Conservation (phyloP, 495 filamentous ascomycete species). For the Oidiodendron maius region DNA sequence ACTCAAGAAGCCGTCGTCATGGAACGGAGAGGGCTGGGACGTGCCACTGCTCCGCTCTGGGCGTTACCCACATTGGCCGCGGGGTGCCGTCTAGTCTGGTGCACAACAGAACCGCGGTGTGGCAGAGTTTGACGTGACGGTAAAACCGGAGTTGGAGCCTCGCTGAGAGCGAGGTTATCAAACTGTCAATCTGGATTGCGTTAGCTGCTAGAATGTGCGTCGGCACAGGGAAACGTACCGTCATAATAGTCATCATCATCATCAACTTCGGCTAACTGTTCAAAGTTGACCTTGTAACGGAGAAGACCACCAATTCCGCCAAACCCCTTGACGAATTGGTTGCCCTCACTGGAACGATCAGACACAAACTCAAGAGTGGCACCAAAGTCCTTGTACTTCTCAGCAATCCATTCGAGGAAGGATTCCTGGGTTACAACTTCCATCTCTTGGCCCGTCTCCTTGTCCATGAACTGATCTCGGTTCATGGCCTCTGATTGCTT, state of each 20-base stretch:
- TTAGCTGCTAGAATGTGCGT: slow-evolving; percentile 18
- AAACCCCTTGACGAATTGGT: slow-evolving; percentile 99
- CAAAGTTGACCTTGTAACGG: slow-evolving; percentile 99
- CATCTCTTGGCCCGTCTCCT: slow-evolving; percentile 94
- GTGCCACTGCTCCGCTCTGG: slow-evolving; percentile 11
- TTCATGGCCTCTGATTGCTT: slow-evolving; percentile 72
- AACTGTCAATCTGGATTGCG: slow-evolving; percentile 75
- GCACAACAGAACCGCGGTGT: slow-evolving; percentile 31
- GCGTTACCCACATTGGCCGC: slow-evolving; percentile 29
- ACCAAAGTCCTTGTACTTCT: slow-evolving; percentile 96
- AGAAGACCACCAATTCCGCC: slow-evolving; percentile 96
- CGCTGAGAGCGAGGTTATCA: slow-evolving; percentile 81
- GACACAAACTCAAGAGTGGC: slow-evolving; percentile 97
- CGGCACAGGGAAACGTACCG: slow-evolving; percentile 41
- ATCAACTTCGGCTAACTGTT: slow-evolving; percentile 89
- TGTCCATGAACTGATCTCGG: slow-evolving; percentile 86
- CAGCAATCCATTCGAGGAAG: slow-evolving; percentile 98
- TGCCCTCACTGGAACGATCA: slow-evolving; percentile 92
- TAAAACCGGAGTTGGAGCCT: slow-evolving; percentile 76
- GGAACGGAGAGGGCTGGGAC: slow-evolving; percentile 53
- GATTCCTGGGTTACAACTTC: slow-evolving; percentile 77
- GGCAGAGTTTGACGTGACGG: slow-evolving; percentile 36
- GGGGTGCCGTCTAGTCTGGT: slow-evolving; percentile 31
- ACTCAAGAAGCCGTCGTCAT: slow-evolving; percentile 53
- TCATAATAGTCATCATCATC: slow-evolving; percentile 99